Evolutionary conservation across 139 green algal species (phyloP), one percentile per base, ranked within the genome.

Genomic region (Chlamydomonas sphaeroides): DNA sequence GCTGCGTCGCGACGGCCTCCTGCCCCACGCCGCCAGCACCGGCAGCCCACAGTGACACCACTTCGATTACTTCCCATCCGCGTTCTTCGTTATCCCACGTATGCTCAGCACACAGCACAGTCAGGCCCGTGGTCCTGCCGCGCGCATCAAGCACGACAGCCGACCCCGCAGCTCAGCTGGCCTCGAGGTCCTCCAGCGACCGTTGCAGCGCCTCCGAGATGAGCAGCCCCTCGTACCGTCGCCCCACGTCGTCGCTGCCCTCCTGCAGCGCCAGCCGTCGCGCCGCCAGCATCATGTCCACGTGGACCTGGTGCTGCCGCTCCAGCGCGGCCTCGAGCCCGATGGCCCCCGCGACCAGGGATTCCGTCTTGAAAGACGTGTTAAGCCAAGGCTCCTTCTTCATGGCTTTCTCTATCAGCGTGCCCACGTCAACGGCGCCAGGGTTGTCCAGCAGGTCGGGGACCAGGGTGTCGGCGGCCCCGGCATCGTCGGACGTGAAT

Each of bases 231-330:
- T 17, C 49, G 35, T 41, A 65, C 6, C 26, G 7, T 5, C 1
- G 15, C 0, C 59, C 74, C 41, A n/a, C n/a, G n/a, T n/a, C n/a
- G n/a, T 80, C 74, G 15, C 41, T 18, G 1, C 73, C 57, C 30
- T 69, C 75, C 7, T 39, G 41, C 38, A 56, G 3, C 7, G 25
- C 63, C 38, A 65, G 61, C 25, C 76, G 63, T 10, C 63, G 63
- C 30, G 42, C 45, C 7, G 76, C 76, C 33, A 83, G 63, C 76
- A 72, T 32, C 76, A 66, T 74, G 0, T 5, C 32, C 0, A 83
- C 26, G 17, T 65, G 42, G 23, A 83, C 42, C 33, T 74, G 33
- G 26, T 83, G 62, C 45, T 65, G 62, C n/a, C 63, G 76, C 32
- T 83, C 33, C 62, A 83, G 18, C 32, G 76, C 76, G 6, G 42